Evolutionary conservation across 1,139 yeast genomes (phyloP).

Genomic region (Pneumocystis carinii): DNA sequence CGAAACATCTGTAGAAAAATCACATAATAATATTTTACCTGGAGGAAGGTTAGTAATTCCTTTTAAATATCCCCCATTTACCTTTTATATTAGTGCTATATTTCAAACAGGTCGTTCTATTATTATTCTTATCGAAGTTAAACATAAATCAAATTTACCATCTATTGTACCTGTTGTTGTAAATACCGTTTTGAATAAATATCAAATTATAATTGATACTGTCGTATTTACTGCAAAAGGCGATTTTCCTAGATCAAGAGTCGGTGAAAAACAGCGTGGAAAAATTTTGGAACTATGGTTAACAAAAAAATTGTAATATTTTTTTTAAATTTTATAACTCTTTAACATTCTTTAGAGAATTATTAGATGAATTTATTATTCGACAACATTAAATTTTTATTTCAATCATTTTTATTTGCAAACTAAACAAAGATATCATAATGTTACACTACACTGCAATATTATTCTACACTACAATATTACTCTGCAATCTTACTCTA

Average conservation of each 20-base stretch:
- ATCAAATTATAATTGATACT: constrained; percentile 72
- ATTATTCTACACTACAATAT: too few species aligned
- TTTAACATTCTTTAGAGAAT: background rate
- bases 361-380: background rate
- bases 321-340: constrained; percentile 9
- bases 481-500: too few species aligned
- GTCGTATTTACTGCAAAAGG: constrained; percentile 63
- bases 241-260: constrained; percentile 50
- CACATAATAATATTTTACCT: constrained; percentile 43
- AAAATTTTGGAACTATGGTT: constrained; percentile 45
- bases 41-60: constrained; percentile 28
- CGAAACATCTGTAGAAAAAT: constrained; percentile 56
- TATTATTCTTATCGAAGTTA: constrained; percentile 61
- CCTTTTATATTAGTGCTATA: constrained; percentile 31
- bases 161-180: constrained; percentile 73
- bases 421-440: too few species aligned
- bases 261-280: constrained; percentile 66
- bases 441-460: too few species aligned
- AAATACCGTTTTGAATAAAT: constrained; percentile 62
- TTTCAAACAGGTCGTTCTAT: constrained; percentile 75
- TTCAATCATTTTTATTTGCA: too few species aligned
- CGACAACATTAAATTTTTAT: background rate
- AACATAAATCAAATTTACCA: constrained; percentile 34
- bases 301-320: constrained; percentile 27
- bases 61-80: constrained; percentile 18